Evolutionary conservation across 345 rosid species (phyloP), one percentile per base, ranked within the genome.

Genomic region (Clarkia xantiana): DNA sequence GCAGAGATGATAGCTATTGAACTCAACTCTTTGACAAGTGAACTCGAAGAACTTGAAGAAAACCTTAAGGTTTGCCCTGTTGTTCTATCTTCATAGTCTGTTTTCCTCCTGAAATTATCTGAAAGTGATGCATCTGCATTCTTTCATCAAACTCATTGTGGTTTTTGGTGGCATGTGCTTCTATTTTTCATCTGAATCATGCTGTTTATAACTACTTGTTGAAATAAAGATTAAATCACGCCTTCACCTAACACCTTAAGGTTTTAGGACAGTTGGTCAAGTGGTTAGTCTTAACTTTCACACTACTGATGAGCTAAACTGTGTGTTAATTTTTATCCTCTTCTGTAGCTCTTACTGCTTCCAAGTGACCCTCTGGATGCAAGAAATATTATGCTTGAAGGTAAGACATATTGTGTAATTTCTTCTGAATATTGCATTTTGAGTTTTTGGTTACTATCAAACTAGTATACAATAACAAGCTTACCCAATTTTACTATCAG

Each of bases 301-400:
- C 13, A 11, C 17, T 25, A 23, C 41, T 20, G 18, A 10, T 25
- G 41, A 49, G 40, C 18, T 47, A 13, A 18, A 16, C 17, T 14
- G 9, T 10, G 14, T 14, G 10, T 20, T 43, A 42, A 8, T 22
- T 46, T 20, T 47, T 16, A 55, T 10, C 47, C 8, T 47, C 59
- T 13, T 48, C 62, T 42, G 49, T 64, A 91, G 98, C 47, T 78
- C 51, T 49, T 91, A 52, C 73, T 91, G 52, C 81, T 91, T 69
- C 98, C 98, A 12, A 75, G 70, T 4, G 84, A 91, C 71, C 98
- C 96, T 62, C 86, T 83, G 48, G 98, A 91, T 78, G 81, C 86
- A 47, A 83, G 86, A 71, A 91, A 91, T 71, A 91, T 84, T 55
- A 66, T 91, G 89, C 93, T 91, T 54, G 98, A 91, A 91, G 98